A percentile compares a stretch with the other conserved stretches of the same genome.
Evolutionary conservation across 169 alveolate genomes (phyloP).

Genomic region (Plasmodium yoelii): DNA sequence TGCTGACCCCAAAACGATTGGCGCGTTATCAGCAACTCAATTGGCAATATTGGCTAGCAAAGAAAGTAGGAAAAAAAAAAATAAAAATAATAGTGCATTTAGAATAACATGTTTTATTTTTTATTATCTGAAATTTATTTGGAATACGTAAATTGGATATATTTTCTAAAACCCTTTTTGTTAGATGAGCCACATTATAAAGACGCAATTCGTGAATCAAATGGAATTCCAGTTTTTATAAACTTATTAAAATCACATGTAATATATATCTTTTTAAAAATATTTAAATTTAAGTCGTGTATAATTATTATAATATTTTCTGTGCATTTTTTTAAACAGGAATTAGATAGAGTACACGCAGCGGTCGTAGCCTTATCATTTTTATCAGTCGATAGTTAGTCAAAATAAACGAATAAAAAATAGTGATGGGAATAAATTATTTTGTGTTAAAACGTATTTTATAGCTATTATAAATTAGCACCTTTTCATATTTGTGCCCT

Average conservation of each 20-base stretch:
- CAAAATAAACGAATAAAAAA: neutral
- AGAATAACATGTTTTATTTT: neutral
- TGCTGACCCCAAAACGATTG: constrained; percentile 95
- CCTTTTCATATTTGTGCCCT: neutral
- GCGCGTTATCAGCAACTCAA: constrained; percentile 96
- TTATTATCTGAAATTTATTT: no score
- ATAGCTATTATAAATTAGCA: no score
- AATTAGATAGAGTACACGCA: constrained; percentile 91
- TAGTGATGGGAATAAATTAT: neutral
- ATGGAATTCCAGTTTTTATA: constrained; percentile 88
- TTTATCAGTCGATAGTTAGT: constrained; percentile 90
- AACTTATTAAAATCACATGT: constrained; percentile 83
- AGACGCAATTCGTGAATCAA: constrained; percentile 87
- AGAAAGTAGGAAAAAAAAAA: constrained; percentile 70
- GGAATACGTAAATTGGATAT: neutral
- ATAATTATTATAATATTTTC: neutral
- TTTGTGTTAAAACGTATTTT: neutral
- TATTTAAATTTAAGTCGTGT: neutral
- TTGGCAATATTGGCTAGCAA: constrained; percentile 93
- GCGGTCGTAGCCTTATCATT: constrained; percentile 94
- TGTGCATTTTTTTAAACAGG: constrained; percentile 68
- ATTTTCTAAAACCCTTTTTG: neutral
- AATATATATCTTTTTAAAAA: constrained; percentile 36
- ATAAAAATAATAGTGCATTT: neutral
- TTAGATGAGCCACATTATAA: constrained; percentile 86